Percentiles rank a stretch among this genome's conserved stretches.
Evolutionary conservation across 2,329 filamentous ascomycete genomes (phyloP).

Genomic region (Exophiala spinifera): DNA sequence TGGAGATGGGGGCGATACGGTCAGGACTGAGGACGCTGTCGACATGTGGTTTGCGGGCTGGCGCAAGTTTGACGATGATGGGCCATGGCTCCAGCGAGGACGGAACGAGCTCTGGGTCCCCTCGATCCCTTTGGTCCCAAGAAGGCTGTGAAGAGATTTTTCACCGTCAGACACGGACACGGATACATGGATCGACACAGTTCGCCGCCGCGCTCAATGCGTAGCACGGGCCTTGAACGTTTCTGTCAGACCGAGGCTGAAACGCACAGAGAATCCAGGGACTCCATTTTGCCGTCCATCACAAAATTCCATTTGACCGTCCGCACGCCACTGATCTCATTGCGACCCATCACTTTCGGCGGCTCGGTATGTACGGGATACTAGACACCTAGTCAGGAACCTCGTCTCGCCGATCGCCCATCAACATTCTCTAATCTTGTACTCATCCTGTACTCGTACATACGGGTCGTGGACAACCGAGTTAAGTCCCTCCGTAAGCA

Average conservation of each 20-base stretch:
- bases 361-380: background rate
- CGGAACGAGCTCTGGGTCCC: too few relatives aligned
- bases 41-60: background rate
- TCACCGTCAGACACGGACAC: too few relatives aligned
- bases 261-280: background rate
- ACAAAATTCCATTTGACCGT: background rate
- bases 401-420: background rate
- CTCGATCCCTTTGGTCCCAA: background rate
- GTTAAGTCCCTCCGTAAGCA: too few relatives aligned
- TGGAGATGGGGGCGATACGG: too few relatives aligned
- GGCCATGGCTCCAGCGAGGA: background rate
- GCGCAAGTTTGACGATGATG: background rate
- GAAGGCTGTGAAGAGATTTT: too few relatives aligned
- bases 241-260: background rate
- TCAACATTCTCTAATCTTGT: too few relatives aligned
- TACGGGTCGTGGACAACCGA: too few relatives aligned
- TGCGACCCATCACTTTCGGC: background rate
- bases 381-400: background rate
- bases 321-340: background rate
- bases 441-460: too few relatives aligned
- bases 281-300: background rate
- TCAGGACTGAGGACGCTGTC: background rate
- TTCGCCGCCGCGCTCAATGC: too few relatives aligned
- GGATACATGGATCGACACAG: too few relatives aligned
- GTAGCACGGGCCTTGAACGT: too few relatives aligned